phyloP scores from a whole-genome alignment of 2,329 filamentous ascomycete species.

The Domatiomyces catenatus region DNA sequence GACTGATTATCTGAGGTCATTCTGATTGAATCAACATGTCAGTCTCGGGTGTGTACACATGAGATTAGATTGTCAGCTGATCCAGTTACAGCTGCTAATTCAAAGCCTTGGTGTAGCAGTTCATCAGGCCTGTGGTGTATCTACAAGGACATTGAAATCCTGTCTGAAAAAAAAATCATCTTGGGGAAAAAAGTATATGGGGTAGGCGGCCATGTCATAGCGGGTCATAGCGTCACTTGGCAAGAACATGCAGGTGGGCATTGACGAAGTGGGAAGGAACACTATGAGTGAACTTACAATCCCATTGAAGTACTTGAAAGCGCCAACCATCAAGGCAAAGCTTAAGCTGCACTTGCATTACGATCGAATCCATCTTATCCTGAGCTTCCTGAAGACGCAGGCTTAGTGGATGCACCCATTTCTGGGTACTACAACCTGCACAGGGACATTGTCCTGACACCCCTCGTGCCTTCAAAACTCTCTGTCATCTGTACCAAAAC shows the following conservation, averaged over 20 bases:
- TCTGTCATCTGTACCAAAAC: not conserved
- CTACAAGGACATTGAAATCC: not conserved
- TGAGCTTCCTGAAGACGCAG: not conserved
- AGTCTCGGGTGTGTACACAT: not conserved
- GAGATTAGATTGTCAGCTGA: conserved; percentile 3
- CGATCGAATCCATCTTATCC: not conserved
- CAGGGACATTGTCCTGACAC: not conserved
- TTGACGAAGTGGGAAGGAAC: not conserved
- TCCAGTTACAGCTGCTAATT: not conserved
- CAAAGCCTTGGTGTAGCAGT: not conserved
- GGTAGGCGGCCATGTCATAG: too few species aligned
- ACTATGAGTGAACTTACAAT: not conserved
- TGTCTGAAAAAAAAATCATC: not conserved
- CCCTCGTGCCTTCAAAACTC: not conserved
- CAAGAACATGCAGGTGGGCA: not conserved
- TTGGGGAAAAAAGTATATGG: not conserved
- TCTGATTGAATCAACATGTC: not conserved
- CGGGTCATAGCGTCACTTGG: not conserved
- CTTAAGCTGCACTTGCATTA: not conserved
- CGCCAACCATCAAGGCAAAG: not conserved
- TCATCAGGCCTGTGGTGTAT: not conserved
- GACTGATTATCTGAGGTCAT: not conserved
- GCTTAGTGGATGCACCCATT: not conserved
- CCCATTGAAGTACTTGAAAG: not conserved
- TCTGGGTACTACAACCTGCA: not conserved